A percentile compares a stretch with the other conserved stretches of the same genome.
Evolutionary conservation across 2,329 filamentous ascomycete species (phyloP).

Genomic region (Colletotrichum chrysophilum): DNA sequence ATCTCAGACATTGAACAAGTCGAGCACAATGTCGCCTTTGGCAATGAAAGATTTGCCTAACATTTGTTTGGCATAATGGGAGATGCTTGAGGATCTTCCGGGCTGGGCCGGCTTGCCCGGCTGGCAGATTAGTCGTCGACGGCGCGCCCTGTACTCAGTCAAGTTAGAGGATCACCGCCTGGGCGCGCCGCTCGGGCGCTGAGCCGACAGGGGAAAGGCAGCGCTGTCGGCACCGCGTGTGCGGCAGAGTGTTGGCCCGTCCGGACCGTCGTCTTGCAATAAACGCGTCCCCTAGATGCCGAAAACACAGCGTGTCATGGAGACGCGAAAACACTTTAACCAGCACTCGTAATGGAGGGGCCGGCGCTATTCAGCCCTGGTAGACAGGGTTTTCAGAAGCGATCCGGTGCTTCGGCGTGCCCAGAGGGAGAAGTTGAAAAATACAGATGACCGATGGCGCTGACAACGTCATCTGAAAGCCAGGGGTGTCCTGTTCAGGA

Average conservation of each 20-base stretch:
- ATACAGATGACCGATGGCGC: background rate
- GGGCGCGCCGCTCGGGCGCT: background rate
- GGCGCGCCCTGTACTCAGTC: background rate
- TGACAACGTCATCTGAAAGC: background rate
- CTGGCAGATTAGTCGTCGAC: background rate
- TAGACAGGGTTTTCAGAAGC: background rate
- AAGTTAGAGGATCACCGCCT: background rate
- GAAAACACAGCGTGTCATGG: background rate
- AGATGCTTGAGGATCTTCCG: background rate
- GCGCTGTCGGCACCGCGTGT: background rate
- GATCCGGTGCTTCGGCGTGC: background rate
- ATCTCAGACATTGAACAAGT: background rate
- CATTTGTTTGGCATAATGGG: background rate
- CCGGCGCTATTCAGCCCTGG: background rate
- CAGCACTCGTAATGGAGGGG: conserved; percentile 2
- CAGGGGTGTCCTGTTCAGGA: background rate
- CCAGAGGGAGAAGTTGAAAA: background rate
- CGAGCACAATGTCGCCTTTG: background rate
- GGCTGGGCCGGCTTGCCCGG: background rate
- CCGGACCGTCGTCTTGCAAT: background rate
- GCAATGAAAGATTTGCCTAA: background rate
- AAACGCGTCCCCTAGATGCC: background rate
- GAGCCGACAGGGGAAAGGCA: background rate
- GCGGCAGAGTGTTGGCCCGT: background rate
- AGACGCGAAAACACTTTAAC: background rate